A percentile compares a stretch with the other conserved stretches of the same genome.
Evolutionary conservation across 1,284 basidiomycete species (phyloP).

Genomic region (Thecaphora thlaspeos): DNA sequence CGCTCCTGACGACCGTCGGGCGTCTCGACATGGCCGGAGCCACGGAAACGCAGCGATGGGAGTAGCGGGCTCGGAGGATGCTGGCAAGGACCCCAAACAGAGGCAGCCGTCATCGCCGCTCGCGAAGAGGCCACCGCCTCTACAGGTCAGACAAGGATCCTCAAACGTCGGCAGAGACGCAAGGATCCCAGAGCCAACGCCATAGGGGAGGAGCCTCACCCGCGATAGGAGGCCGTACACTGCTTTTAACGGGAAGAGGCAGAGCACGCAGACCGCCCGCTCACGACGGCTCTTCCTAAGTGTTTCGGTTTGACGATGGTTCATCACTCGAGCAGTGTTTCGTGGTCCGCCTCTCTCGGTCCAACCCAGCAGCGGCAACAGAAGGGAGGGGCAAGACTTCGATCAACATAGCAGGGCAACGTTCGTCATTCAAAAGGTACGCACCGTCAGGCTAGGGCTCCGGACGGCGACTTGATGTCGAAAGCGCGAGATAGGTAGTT

Average conservation of each 20-base stretch:
- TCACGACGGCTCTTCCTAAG: conserved; percentile 59
- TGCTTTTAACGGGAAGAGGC: conserved; percentile 34
- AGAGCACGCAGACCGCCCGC: conserved; percentile 47
- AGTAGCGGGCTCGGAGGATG: neutral
- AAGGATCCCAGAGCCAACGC: conserved; percentile 5
- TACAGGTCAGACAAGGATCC: too few species aligned
- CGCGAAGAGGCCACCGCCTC: too few species aligned
- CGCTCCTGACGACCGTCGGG: conserved; percentile 12
- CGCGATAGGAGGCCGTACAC: conserved; percentile 10
- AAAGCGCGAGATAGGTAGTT: conserved; percentile 13
- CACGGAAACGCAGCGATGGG: conserved; percentile 4
- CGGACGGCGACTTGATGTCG: conserved; percentile 38
- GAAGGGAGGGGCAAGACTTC: too few species aligned
- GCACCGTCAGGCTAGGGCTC: conserved; percentile 38
- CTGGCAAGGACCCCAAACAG: neutral
- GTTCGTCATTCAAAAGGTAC: conserved; percentile 11
- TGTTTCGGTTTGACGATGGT: conserved; percentile 51
- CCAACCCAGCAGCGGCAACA: neutral
- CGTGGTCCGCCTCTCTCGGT: too few species aligned
- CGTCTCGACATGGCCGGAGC: neutral
- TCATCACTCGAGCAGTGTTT: conserved; percentile 38
- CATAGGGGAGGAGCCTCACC: conserved; percentile 15
- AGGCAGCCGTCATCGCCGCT: too few species aligned
- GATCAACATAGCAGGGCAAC: neutral
- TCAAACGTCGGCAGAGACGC: too few species aligned